These are phyloP conservation scores for Fragosphaeria purpurea DNA, from an alignment of 2,329 filamentous ascomycete genomes.

Conservation along the genomic window DNA sequence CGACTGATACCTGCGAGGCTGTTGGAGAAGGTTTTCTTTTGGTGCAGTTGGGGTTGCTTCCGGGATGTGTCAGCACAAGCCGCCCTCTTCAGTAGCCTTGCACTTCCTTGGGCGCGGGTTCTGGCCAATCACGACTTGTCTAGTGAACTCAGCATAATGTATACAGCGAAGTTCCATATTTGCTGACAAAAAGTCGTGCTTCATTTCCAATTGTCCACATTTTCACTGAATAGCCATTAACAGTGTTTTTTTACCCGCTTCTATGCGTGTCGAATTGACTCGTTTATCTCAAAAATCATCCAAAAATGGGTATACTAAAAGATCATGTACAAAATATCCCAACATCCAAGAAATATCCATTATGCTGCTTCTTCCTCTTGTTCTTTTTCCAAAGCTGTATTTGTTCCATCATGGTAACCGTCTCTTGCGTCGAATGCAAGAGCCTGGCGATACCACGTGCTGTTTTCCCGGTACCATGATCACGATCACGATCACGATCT, in stretches of 20 bases:
- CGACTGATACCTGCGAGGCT: not conserved
- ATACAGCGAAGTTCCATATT: not conserved
- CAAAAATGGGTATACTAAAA: conserved; percentile 10
- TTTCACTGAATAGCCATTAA: conserved; percentile 4
- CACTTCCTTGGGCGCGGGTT: not conserved
- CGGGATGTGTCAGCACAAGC: no score
- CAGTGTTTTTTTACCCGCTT: not conserved
- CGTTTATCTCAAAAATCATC: not conserved
- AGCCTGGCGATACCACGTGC: no score
- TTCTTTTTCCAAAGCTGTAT: no score
- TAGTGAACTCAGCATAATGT: no score
- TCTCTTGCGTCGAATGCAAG: no score
- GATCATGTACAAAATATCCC: conserved; percentile 1
- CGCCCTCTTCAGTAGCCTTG: conserved; percentile 1
- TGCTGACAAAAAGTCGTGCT: not conserved
- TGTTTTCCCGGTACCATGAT: no score
- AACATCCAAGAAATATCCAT: no score
- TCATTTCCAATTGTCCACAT: no score
- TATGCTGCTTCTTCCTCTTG: no score
- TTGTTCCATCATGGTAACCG: no score
- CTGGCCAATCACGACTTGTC: not conserved
- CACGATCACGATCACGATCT: no score
- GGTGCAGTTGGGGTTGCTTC: no score
- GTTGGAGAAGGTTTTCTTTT: not conserved
- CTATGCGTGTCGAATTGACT: not conserved